Evolutionary conservation across 805 yeast species (phyloP), one percentile per base, ranked within the genome.

Genomic region (Candida morakotiae): DNA sequence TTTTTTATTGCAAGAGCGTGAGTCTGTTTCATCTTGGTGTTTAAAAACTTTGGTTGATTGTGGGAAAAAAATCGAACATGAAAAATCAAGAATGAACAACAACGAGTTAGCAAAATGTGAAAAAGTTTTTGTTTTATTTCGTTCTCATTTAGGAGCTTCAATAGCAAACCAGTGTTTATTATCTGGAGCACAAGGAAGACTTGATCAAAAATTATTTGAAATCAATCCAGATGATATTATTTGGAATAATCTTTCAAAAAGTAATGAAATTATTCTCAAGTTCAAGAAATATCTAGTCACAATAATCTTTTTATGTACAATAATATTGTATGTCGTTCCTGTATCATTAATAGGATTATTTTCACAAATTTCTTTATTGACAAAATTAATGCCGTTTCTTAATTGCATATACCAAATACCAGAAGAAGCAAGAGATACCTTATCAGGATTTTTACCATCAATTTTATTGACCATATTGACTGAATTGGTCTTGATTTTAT

Each of bases 311-410:
- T 53, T 76, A 7, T 42, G 67, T 1, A 60, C 86, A 1, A 79
- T 82, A 4, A 44, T 70, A 3, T 52, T 60, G 28, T 88, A 95
- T 81, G 85, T 87, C 1, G 56, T 87, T 1, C 96, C 96, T 0
- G 91, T 87, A 1, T 87, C 95, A 0, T 69, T 84, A 40, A 78
- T 87, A 13, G 88, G 91, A 0, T 60, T 87, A 21, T 60, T 88
- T 0, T 77, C 94, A 0, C 95, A 87, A 47, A 64, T 81, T 2
- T 86, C 89, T 0, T 73, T 79, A 43, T 54, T 85, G 33, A 72
- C 82, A 0, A 67, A 71, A 18, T 60, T 82, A 33, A 58, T 83
- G 18, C 93, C 94, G 0, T 67, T 75, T 23, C 56, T 83, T 22
- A 54, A 65, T 1, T 76, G 83, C 77, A 45, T 83, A 9, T 66